A percentile compares a stretch with the other conserved stretches of the same genome.
Conservation (phyloP, 495 filamentous ascomycete genomes). For the Articulospora tetracladia region DNA sequence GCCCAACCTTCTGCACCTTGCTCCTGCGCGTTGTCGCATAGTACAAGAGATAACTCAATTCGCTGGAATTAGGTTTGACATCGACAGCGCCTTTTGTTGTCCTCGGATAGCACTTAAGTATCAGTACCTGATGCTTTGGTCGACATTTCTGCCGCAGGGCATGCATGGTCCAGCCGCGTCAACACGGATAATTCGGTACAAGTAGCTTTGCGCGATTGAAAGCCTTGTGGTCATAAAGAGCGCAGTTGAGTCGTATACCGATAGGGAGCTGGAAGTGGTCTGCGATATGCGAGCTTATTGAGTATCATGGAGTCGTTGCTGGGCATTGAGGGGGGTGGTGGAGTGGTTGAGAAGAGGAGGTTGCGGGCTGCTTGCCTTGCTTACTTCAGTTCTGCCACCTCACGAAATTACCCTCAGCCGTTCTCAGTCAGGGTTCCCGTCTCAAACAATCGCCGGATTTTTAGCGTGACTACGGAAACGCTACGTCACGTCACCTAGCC, state of each 20-base stretch:
- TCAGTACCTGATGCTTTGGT: constrained; percentile 89
- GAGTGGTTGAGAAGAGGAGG: neutral
- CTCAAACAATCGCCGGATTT: neutral
- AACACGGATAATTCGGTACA: neutral
- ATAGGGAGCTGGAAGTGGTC: neutral
- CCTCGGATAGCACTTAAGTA: constrained; percentile 89
- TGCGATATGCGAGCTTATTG: neutral
- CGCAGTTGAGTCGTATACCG: neutral
- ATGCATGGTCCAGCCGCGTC: constrained; percentile 38
- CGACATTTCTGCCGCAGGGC: constrained; percentile 59
- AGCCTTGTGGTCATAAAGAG: neutral
- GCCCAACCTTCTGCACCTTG: constrained; percentile 91
- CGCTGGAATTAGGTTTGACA: constrained; percentile 88
- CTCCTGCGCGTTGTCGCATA: constrained; percentile 89
- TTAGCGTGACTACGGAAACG: neutral
- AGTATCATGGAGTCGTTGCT: constrained; percentile 8
- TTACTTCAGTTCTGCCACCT: neutral
- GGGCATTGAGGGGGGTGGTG: constrained; percentile 2
- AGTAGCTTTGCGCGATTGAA: neutral
- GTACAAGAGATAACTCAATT: constrained; percentile 92
- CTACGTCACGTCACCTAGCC: no score
- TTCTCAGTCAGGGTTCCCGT: neutral
- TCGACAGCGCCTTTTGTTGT: constrained; percentile 85
- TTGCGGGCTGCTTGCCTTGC: neutral
- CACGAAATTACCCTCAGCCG: neutral